Evolutionary conservation across 768 basidiomycete species (phyloP).

Genomic region (Tephrocybe sp.): DNA sequence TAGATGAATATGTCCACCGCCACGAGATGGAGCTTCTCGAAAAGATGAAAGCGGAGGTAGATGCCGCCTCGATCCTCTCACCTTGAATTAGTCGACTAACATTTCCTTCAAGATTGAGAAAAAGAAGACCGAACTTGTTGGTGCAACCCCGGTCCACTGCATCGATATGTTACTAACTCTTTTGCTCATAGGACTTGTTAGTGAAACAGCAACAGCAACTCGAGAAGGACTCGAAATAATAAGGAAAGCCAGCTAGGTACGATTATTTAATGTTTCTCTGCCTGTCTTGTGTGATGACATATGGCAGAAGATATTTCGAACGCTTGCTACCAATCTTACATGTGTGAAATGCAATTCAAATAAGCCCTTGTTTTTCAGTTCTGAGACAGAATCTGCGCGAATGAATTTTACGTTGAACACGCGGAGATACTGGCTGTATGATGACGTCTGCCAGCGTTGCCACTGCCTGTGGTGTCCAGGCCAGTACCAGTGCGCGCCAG

Average conservation of each 20-base stretch:
- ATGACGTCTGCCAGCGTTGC: too few species aligned
- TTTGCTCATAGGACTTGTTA: slow-evolving; percentile 20
- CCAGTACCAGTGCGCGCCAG: too few species aligned
- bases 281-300: too few species aligned
- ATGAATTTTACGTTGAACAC: too few species aligned
- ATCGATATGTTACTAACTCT: not conserved
- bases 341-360: not conserved
- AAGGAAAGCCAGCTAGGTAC: not conserved
- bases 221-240: not conserved
- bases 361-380: not conserved
- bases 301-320: too few species aligned
- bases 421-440: too few species aligned
- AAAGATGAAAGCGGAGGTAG: slow-evolving; percentile 58
- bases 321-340: too few species aligned
- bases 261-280: too few species aligned
- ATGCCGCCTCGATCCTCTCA: slow-evolving; percentile 12
- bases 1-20: slow-evolving; percentile 63
- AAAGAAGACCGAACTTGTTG: slow-evolving; percentile 35
- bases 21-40: slow-evolving; percentile 57
- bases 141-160: slow-evolving; percentile 1
- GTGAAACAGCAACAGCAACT: slow-evolving; percentile 22
- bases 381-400: too few species aligned
- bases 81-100: not conserved
- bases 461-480: too few species aligned
- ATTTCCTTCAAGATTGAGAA: slow-evolving; percentile 27